A percentile compares a stretch with the other conserved stretches of the same genome.
These are phyloP conservation scores for Luffa acutangula DNA, from an alignment of 306 rosid species.

Conservation along the genomic window DNA sequence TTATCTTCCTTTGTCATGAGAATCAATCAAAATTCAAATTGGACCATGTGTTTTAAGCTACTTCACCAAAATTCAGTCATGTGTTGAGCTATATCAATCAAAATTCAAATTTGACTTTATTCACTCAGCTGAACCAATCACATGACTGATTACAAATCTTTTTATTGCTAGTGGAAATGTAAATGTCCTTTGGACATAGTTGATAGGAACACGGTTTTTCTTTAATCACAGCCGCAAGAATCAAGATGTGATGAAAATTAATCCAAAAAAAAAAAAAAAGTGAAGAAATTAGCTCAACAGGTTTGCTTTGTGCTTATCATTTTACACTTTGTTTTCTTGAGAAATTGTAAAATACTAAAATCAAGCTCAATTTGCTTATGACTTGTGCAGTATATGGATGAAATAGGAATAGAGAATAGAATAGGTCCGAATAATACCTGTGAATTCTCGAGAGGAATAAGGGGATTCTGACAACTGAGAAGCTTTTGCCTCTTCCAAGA, in stretches of 20 bases:
- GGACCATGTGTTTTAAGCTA: background rate
- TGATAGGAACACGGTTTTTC: too few relatives aligned
- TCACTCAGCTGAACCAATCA: background rate
- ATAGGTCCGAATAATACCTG: constrained; percentile 31
- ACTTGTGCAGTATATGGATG: background rate
- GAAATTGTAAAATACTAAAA: background rate
- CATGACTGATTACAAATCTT: too few relatives aligned
- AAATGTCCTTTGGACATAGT: background rate
- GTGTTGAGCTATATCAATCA: too few relatives aligned
- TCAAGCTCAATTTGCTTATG: background rate
- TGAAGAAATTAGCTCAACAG: background rate
- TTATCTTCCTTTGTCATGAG: background rate
- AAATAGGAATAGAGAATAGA: background rate
- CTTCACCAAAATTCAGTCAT: too few relatives aligned
- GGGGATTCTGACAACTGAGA: constrained; percentile 49
- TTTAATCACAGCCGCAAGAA: too few relatives aligned
- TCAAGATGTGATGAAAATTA: background rate
- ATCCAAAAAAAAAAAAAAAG: background rate
- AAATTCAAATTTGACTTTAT: background rate
- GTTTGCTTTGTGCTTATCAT: background rate
- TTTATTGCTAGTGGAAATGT: too few relatives aligned
- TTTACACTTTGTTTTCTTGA: background rate
- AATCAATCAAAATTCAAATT: background rate
- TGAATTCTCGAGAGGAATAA: constrained; percentile 23
- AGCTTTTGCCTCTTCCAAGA: constrained; percentile 70